Evolutionary conservation across 2,329 filamentous ascomycete genomes (phyloP).

Genomic region (Diaporthe citriasiana): DNA sequence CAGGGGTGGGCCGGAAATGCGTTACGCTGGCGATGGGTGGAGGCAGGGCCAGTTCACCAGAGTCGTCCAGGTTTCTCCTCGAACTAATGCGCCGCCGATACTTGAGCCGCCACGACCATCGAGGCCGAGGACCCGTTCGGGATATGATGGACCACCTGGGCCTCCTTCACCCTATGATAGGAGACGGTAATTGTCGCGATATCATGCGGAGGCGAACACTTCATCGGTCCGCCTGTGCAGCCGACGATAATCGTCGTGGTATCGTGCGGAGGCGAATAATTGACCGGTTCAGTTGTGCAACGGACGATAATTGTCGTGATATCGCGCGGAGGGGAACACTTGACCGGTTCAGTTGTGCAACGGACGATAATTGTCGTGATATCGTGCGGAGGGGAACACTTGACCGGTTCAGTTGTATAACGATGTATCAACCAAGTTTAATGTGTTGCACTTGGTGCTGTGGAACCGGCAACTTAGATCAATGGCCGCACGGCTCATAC

Average conservation of each 20-base stretch:
- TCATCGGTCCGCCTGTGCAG: too few relatives aligned
- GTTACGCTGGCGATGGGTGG: conserved; percentile 19
- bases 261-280: background rate
- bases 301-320: too few relatives aligned
- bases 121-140: conserved; percentile 30
- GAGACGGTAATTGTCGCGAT: background rate
- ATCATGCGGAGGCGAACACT: too few relatives aligned
- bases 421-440: too few relatives aligned
- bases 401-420: too few relatives aligned
- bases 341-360: too few relatives aligned
- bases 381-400: background rate
- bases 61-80: conserved; percentile 11
- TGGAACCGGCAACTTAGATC: too few relatives aligned
- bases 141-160: conserved; percentile 19
- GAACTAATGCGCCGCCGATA: conserved; percentile 9
- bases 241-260: too few relatives aligned
- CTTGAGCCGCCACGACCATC: conserved; percentile 29
- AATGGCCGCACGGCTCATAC: background rate
- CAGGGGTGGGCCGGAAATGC: conserved; percentile 16
- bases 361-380: too few relatives aligned
- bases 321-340: background rate
- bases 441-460: fast-evolving
- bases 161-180: conserved; percentile 29
- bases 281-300: too few relatives aligned
- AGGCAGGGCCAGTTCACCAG: conserved; percentile 17